These are phyloP conservation scores for Paradendryphiella salina DNA, from an alignment of 2,329 filamentous ascomycete genomes.

Conservation along the genomic window DNA sequence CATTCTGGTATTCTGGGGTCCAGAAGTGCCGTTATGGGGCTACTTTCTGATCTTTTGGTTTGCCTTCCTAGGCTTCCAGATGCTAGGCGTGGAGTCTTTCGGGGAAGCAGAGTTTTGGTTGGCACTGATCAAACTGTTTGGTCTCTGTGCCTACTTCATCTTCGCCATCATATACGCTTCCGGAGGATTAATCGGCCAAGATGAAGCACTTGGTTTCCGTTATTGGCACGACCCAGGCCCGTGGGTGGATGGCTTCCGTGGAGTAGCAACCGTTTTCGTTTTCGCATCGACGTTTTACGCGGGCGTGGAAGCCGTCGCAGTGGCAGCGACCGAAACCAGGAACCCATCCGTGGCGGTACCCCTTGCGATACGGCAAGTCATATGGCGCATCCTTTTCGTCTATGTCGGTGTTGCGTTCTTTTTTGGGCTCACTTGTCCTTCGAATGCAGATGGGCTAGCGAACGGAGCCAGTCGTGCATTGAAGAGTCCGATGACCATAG, in stretches of 20 bases:
- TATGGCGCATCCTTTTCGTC: conserved; percentile 50
- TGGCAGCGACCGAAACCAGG: conserved; percentile 44
- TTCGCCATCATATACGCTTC: conserved; percentile 48
- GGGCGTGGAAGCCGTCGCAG: conserved; percentile 43
- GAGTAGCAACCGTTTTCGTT: conserved; percentile 50
- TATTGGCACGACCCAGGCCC: conserved; percentile 49
- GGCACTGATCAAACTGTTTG: conserved; percentile 46
- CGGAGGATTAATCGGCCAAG: conserved; percentile 39
- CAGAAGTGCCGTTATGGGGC: conserved; percentile 50
- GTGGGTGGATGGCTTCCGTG: conserved; percentile 48
- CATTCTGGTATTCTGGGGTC: conserved; percentile 68
- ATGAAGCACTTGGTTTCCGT: conserved; percentile 37
- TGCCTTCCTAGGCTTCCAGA: conserved; percentile 45
- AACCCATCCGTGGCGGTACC: conserved; percentile 55
- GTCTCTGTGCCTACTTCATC: conserved; percentile 47
- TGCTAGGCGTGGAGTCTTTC: conserved; percentile 49
- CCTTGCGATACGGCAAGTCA: conserved; percentile 52
- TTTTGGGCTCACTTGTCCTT: conserved; percentile 68
- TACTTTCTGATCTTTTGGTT: conserved; percentile 51
- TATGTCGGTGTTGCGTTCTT: conserved; percentile 51
- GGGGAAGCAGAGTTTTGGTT: conserved; percentile 52
- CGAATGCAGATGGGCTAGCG: conserved; percentile 65
- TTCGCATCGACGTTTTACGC: conserved; percentile 50
- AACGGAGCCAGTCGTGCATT: conserved; percentile 65
- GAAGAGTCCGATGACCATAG: conserved; percentile 55